Percentiles rank a stretch among this genome's conserved stretches.
Evolutionary conservation across 2,329 filamentous ascomycete genomes (phyloP).

Genomic region (Epicoccum nigrum): DNA sequence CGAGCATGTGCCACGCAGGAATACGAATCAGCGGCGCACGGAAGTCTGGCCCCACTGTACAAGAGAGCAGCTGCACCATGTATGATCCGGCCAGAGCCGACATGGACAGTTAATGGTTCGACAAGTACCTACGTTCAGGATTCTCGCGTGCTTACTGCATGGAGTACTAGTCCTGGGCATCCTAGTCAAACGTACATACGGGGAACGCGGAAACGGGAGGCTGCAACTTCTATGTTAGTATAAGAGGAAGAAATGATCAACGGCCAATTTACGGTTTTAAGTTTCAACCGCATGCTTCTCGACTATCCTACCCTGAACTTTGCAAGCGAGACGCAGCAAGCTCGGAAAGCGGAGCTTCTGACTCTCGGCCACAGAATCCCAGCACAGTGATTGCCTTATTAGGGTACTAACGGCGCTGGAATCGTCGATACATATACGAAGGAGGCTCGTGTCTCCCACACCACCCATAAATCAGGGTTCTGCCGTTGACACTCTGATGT

Average conservation of each 20-base stretch:
- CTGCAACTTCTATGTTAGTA: slow-evolving; percentile 14
- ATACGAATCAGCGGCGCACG: slow-evolving; percentile 20
- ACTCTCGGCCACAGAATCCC: slow-evolving; percentile 22
- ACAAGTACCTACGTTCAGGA: slow-evolving; percentile 18
- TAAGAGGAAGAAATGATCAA: slow-evolving; percentile 23
- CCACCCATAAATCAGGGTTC: slow-evolving; percentile 16
- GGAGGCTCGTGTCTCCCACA: slow-evolving; percentile 20
- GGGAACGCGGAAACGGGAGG: slow-evolving; percentile 23
- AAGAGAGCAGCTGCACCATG: slow-evolving; percentile 19
- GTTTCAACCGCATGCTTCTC: slow-evolving; percentile 27
- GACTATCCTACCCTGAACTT: slow-evolving; percentile 26
- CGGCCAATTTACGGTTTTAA: slow-evolving; percentile 27
- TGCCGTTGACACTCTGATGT: not conserved
- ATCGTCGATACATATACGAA: slow-evolving; percentile 33
- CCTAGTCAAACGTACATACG: slow-evolving; percentile 15
- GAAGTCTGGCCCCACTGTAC: slow-evolving; percentile 19
- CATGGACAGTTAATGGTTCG: slow-evolving; percentile 37
- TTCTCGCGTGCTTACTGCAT: slow-evolving; percentile 1
- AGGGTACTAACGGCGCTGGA: slow-evolving; percentile 24
- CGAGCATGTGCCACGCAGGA: slow-evolving; percentile 21
- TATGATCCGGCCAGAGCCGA: slow-evolving; percentile 25
- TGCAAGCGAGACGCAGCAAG: slow-evolving; percentile 29
- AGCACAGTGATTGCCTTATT: slow-evolving; percentile 24
- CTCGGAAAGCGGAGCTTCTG: slow-evolving; percentile 21
- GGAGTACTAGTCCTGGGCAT: slow-evolving; percentile 7